Conservation (phyloP, 2,329 filamentous ascomycete species). For the Penicillium digitatum region DNA sequence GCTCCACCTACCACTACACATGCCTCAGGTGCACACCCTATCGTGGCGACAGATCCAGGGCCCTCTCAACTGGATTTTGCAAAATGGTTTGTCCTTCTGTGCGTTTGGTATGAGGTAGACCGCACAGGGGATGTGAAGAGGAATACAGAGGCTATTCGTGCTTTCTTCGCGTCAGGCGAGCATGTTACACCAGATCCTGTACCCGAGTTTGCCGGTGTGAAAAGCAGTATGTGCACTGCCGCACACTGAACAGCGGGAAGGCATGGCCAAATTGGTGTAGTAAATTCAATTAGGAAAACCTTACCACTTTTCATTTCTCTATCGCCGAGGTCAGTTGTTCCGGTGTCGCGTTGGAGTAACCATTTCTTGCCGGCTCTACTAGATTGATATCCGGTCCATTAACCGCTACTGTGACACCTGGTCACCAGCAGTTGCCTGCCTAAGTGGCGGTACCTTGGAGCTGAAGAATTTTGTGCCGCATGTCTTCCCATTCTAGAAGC, state of each 20-base stretch:
- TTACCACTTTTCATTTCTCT: slow-evolving; percentile 61
- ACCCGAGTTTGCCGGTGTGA: slow-evolving; percentile 63
- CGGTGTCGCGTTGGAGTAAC: background rate
- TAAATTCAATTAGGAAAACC: slow-evolving; percentile 60
- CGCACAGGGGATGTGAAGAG: slow-evolving; percentile 44
- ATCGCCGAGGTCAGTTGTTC: slow-evolving; percentile 48
- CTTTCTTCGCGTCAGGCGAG: slow-evolving; percentile 53
- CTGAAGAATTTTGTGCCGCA: slow-evolving; percentile 62
- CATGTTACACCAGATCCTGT: slow-evolving; percentile 57
- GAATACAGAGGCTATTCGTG: slow-evolving; percentile 52
- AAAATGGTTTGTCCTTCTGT: slow-evolving; percentile 53
- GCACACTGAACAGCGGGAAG: slow-evolving; percentile 55
- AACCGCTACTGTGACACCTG: slow-evolving; percentile 68
- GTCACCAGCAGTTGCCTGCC: slow-evolving; percentile 60
- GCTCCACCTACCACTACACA: slow-evolving; percentile 54
- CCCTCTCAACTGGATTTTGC: slow-evolving; percentile 55
- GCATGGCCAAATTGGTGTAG: slow-evolving; percentile 62
- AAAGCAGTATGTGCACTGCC: slow-evolving; percentile 59
- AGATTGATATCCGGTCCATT: slow-evolving; percentile 67
- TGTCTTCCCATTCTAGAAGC: slow-evolving; percentile 58
- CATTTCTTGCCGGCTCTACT: background rate
- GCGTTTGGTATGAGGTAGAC: slow-evolving; percentile 54
- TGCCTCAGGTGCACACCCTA: slow-evolving; percentile 60
- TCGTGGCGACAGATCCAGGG: slow-evolving; percentile 63
- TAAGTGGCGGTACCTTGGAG: slow-evolving; percentile 58